phyloP scores from a whole-genome alignment of 2,329 filamentous ascomycete species.

The Stagonosporopsis rhizophila region DNA sequence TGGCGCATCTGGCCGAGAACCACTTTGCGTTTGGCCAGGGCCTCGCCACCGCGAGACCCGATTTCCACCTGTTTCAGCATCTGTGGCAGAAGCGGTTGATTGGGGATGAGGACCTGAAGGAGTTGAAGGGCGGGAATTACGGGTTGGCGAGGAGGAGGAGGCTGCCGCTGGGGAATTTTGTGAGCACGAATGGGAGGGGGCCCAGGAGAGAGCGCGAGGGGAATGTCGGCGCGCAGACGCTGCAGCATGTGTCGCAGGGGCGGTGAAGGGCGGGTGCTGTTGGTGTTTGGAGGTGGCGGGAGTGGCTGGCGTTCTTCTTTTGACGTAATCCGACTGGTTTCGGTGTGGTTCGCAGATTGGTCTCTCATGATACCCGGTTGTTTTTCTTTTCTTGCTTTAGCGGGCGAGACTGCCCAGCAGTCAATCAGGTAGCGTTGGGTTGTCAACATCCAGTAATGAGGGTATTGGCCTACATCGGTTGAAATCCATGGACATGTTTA shows the following conservation, averaged over 20 bases:
- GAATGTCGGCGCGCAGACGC: background rate
- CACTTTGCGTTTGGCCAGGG: slow-evolving; percentile 36
- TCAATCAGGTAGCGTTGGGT: no score
- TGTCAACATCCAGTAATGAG: no score
- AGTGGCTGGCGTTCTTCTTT: background rate
- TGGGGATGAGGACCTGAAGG: slow-evolving; percentile 42
- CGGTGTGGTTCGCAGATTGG: background rate
- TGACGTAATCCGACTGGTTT: no score
- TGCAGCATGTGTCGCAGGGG: slow-evolving; percentile 1
- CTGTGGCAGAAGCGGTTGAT: slow-evolving; percentile 44
- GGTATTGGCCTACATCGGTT: no score
- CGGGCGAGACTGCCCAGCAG: no score
- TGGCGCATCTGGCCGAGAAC: slow-evolving; percentile 38
- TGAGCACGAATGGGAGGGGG: slow-evolving; percentile 22
- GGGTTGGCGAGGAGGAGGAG: slow-evolving; percentile 17
- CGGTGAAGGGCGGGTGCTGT: no score
- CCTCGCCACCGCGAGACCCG: slow-evolving; percentile 33
- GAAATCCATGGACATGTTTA: no score
- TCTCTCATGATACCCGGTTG: background rate
- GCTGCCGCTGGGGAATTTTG: slow-evolving; percentile 27
- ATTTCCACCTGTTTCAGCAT: slow-evolving; percentile 39
- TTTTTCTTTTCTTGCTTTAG: background rate
- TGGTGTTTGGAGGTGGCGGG: background rate
- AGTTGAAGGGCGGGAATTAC: slow-evolving; percentile 41
- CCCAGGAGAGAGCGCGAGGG: slow-evolving; percentile 17